phyloP scores from a whole-genome alignment of 2,329 filamentous ascomycete genomes.

The Gremmenia infestans region DNA sequence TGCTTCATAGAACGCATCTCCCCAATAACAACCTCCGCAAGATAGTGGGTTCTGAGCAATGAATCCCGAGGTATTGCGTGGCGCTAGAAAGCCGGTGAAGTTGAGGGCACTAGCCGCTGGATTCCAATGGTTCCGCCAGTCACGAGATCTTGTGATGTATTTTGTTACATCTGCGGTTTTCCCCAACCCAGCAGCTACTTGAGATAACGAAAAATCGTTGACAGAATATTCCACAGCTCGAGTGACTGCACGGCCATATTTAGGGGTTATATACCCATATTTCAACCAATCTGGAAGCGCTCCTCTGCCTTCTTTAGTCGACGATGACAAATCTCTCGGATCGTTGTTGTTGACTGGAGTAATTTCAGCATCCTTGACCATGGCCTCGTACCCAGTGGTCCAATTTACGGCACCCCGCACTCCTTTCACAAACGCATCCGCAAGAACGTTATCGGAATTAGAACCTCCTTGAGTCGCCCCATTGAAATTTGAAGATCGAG shows the following conservation, averaged over 20 bases:
- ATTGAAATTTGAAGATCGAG: slow-evolving; percentile 63
- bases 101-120: slow-evolving; percentile 48
- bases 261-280: slow-evolving; percentile 61
- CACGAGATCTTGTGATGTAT: slow-evolving; percentile 59
- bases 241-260: slow-evolving; percentile 56
- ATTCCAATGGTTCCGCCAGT: slow-evolving; percentile 72
- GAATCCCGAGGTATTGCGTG: slow-evolving; percentile 43
- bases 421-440: slow-evolving; percentile 67
- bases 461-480: slow-evolving; percentile 65
- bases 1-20: slow-evolving; percentile 46
- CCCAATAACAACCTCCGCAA: slow-evolving; percentile 52
- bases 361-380: slow-evolving; percentile 62
- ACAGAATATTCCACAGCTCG: slow-evolving; percentile 62
- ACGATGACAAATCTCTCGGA: slow-evolving; percentile 46
- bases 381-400: slow-evolving; percentile 55
- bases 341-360: slow-evolving; percentile 55
- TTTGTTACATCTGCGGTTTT: slow-evolving; percentile 53
- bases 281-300: slow-evolving; percentile 64
- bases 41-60: slow-evolving; percentile 43
- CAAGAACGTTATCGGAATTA: slow-evolving; percentile 67
- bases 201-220: slow-evolving; percentile 64
- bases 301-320: slow-evolving; percentile 62
- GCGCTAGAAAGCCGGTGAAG: slow-evolving; percentile 63
- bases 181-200: slow-evolving; percentile 56
- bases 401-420: slow-evolving; percentile 57